Evolutionary conservation across 208 protist species (phyloP).

Genomic region (Leishmania martiniquensis): DNA sequence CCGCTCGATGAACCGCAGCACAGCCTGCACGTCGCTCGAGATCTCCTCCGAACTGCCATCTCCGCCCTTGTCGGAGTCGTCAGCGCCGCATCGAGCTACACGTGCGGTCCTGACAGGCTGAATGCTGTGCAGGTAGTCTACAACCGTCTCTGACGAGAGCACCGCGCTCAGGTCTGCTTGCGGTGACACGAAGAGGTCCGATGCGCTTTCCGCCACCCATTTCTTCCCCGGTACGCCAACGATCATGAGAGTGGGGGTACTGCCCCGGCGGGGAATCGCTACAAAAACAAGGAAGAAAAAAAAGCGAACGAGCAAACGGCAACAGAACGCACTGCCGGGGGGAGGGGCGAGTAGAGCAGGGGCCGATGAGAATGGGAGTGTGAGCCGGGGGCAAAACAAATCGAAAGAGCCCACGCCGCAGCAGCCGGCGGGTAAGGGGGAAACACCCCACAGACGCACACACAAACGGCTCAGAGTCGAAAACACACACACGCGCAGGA

Average conservation of each 20-base stretch:
- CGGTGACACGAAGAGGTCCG: slow-evolving; percentile 13
- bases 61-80: neutral
- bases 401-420: too few relatives aligned
- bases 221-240: slow-evolving; percentile 1
- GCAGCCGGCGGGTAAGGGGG: too few relatives aligned
- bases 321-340: too few relatives aligned
- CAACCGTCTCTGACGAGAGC: slow-evolving; percentile 14
- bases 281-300: neutral
- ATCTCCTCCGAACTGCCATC: neutral
- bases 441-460: too few relatives aligned
- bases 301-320: too few relatives aligned
- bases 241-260: neutral
- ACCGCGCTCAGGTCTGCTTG: slow-evolving; percentile 11
- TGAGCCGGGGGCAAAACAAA: too few relatives aligned
- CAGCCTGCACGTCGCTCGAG: slow-evolving; percentile 5
- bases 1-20: slow-evolving; percentile 19
- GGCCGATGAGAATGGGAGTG: neutral
- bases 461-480: too few relatives aligned
- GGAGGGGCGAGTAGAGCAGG: neutral
- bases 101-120: neutral
- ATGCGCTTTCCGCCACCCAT: slow-evolving; percentile 22
- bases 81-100: neutral
- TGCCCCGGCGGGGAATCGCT: neutral
- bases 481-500: too few relatives aligned
- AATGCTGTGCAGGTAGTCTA: slow-evolving; percentile 30